Percentiles rank a stretch among this genome's conserved stretches.
phyloP scores from a whole-genome alignment of 208 protist species.

The Trypanosoma melophagium region DNA sequence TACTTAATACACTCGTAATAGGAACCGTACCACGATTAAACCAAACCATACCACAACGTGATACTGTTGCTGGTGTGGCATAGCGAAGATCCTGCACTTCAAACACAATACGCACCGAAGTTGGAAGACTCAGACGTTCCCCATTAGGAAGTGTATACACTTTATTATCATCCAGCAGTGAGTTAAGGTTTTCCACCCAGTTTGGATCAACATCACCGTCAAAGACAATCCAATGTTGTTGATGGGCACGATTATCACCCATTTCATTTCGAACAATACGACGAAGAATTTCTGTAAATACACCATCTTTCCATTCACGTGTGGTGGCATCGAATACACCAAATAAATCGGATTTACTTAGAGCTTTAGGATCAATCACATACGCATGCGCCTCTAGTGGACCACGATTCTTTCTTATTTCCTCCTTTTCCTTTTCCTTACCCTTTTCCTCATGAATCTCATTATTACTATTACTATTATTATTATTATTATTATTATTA shows the following conservation, averaged over 20 bases:
- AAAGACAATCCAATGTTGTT: slow-evolving; percentile 98
- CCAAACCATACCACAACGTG: slow-evolving; percentile 99
- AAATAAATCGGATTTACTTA: slow-evolving; percentile 98
- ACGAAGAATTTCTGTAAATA: slow-evolving; percentile 98
- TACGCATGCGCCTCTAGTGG: slow-evolving; percentile 83
- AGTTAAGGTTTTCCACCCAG: slow-evolving; percentile 99
- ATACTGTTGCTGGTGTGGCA: slow-evolving; percentile 98
- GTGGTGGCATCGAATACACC: slow-evolving; percentile 98
- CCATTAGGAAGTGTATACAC: slow-evolving; percentile 99
- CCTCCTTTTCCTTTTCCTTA: slow-evolving; percentile 22
- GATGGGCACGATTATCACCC: slow-evolving; percentile 30
- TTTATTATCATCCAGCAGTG: slow-evolving; percentile 99
- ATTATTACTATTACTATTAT: slow-evolving; percentile 33
- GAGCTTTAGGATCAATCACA: slow-evolving; percentile 99
- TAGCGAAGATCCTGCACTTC: slow-evolving; percentile 97
- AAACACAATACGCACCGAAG: slow-evolving; percentile 98
- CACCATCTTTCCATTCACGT: slow-evolving; percentile 99
- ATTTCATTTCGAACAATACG: slow-evolving; percentile 94
- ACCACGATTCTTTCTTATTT: slow-evolving; percentile 3
- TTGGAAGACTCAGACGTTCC: slow-evolving; percentile 96
- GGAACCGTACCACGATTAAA: slow-evolving; percentile 96
- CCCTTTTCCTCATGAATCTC: slow-evolving; percentile 22
- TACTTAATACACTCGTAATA: slow-evolving; percentile 64
- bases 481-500: slow-evolving; percentile 18
- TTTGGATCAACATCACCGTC: slow-evolving; percentile 99